Percentiles rank a stretch among this genome's conserved stretches.
phyloP scores from a whole-genome alignment of 2,329 filamentous ascomycete species.

The Gliomastix tumulicola region DNA sequence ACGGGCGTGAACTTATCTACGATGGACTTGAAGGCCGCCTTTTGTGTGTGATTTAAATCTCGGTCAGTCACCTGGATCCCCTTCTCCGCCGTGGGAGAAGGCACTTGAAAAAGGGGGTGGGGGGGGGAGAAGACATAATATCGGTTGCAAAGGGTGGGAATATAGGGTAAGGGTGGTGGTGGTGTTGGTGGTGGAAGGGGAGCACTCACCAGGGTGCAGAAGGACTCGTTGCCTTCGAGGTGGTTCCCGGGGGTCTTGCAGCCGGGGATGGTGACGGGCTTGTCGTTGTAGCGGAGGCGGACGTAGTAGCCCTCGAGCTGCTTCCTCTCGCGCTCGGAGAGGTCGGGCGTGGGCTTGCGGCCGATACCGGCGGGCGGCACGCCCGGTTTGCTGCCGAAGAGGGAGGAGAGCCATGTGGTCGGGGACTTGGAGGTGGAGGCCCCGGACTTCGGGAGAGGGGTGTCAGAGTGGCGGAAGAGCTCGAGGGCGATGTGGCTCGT shows the following conservation, averaged over 20 bases:
- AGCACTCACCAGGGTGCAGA: conserved; percentile 73
- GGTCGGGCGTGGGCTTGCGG: conserved; percentile 48
- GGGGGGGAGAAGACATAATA: background rate
- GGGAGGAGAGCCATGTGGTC: conserved; percentile 14
- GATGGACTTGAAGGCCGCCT: conserved; percentile 86
- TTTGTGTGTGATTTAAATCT: conserved; percentile 1
- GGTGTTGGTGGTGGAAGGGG: too few relatives aligned
- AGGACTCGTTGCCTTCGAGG: conserved; percentile 75
- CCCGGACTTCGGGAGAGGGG: conserved; percentile 11
- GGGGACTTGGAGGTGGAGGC: conserved; percentile 7
- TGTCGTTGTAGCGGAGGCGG: conserved; percentile 85
- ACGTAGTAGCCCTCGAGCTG: conserved; percentile 76
- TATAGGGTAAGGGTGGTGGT: too few relatives aligned
- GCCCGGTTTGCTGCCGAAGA: conserved; percentile 10
- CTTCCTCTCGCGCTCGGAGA: conserved; percentile 50
- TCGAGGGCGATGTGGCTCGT: conserved; percentile 90
- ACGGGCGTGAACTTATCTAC: conserved; percentile 84
- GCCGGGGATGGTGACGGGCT: conserved; percentile 72
- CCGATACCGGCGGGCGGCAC: conserved; percentile 42
- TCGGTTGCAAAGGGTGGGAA: too few relatives aligned
- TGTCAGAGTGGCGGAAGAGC: conserved; percentile 59
- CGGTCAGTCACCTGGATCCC: background rate
- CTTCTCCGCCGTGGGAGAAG: conserved; percentile 3
- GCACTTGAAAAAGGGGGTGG: background rate
- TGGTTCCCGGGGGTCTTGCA: conserved; percentile 75